These are phyloP conservation scores for Lachnum nothofagi DNA, from an alignment of 2,329 filamentous ascomycete genomes.

Conservation along the genomic window DNA sequence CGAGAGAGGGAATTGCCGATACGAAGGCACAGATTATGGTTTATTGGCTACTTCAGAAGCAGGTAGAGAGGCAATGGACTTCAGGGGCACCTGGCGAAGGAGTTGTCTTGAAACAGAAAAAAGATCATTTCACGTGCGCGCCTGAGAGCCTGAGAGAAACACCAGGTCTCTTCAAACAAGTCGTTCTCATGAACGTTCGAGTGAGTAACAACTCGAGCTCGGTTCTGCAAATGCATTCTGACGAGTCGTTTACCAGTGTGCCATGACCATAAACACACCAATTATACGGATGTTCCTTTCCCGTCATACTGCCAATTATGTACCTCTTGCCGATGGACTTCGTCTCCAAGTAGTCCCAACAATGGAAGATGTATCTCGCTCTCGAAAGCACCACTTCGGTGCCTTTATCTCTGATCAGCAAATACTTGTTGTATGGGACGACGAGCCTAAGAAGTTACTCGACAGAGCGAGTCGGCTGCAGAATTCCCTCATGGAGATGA, in stretches of 20 bases:
- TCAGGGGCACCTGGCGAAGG: conserved; percentile 46
- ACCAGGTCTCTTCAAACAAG: conserved; percentile 45
- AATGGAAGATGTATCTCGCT: conserved; percentile 51
- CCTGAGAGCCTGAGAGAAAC: conserved; percentile 43
- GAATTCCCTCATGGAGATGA: conserved; percentile 50
- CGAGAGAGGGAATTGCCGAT: conserved; percentile 43
- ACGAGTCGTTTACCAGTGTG: conserved; percentile 42
- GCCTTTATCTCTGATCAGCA: conserved; percentile 56
- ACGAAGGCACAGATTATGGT: conserved; percentile 59
- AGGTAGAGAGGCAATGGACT: conserved; percentile 51
- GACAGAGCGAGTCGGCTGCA: conserved; percentile 49
- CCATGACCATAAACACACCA: conserved; percentile 63
- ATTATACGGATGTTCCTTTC: conserved; percentile 57
- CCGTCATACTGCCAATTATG: conserved; percentile 45
- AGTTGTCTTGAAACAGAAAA: conserved; percentile 49
- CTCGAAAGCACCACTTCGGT: conserved; percentile 62
- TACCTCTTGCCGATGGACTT: conserved; percentile 54
- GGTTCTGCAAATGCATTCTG: background rate
- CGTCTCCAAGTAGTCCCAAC: conserved; percentile 58
- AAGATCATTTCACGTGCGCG: conserved; percentile 47
- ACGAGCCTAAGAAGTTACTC: conserved; percentile 52
- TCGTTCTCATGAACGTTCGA: conserved; percentile 48
- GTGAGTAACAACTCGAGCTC: conserved; percentile 35
- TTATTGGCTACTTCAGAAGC: conserved; percentile 58
- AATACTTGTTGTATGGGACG: conserved; percentile 60